These are phyloP conservation scores for Trichophyton rubrum DNA, from an alignment of 2,329 filamentous ascomycete species.

Conservation along the genomic window DNA sequence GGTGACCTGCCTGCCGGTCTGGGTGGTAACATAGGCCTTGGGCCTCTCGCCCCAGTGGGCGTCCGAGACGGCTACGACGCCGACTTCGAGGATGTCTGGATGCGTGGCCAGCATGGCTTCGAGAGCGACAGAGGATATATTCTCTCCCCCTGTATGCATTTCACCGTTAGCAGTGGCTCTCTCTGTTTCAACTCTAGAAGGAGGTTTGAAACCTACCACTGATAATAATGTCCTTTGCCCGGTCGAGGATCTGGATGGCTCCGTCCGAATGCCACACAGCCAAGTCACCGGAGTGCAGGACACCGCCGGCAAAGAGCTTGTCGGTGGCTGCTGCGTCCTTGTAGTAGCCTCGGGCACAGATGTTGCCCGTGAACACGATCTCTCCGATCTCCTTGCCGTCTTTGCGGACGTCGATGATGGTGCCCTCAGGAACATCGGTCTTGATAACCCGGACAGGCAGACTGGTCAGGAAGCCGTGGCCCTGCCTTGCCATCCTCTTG, in stretches of 20 bases:
- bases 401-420: constrained; percentile 53
- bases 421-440: constrained; percentile 55
- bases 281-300: constrained; percentile 77
- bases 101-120: constrained; percentile 84
- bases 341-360: constrained; percentile 83
- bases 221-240: constrained; percentile 97
- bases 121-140: constrained; percentile 86
- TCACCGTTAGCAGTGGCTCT: not conserved
- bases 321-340: constrained; percentile 75
- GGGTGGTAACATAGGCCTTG: constrained; percentile 81
- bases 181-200: too few species aligned
- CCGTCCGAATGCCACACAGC: constrained; percentile 90
- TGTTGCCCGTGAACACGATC: constrained; percentile 80
- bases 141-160: constrained; percentile 63
- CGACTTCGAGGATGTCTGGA: constrained; percentile 78
- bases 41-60: constrained; percentile 93
- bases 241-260: constrained; percentile 79
- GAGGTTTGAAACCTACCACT: constrained; percentile 47
- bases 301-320: constrained; percentile 78
- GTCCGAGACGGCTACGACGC: constrained; percentile 76
- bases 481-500: constrained; percentile 81
- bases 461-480: constrained; percentile 77
- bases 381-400: constrained; percentile 69
- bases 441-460: constrained; percentile 73
- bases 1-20: constrained; percentile 48